Base-by-base conservation (phyloP, 108 stramenopile species). In the Cyclotella cryptica region DNA sequence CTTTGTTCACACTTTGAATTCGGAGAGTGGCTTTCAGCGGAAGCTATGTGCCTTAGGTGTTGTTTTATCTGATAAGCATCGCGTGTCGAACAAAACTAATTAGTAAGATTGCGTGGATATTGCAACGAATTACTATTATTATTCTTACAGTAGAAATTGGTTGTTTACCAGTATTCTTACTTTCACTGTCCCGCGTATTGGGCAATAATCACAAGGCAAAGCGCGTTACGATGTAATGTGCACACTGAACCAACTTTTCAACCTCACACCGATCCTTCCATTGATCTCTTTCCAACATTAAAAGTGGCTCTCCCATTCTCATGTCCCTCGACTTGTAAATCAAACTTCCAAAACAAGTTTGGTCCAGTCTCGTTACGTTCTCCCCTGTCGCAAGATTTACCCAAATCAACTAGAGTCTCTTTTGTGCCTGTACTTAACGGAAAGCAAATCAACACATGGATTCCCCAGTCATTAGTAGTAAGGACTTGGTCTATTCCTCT, bases 1-100 rank as follows among this genome's bases (percentile, higher is more conserved):
- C 27, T 87, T 75, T 62, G 86, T 87, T 26, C 86, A 87, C 52
- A 87, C 86, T 57, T 47, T 87, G 54, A 87, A 87, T 64, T 66
- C 84, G 15, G 40, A 39, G 9, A 84, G 83, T 77, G 86, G 86
- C 41, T 87, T 87, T 77, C 64, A 54, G 45, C 71, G 86, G 18
- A 87, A 87, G 63, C 66, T 87, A 43, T 27, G 60, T 29, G 83
- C 83, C 18, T 82, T 87, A 19, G 67, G 77, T 18, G 60, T 69
- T 18, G 60, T 77, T 42, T 27, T 77, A 26, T 59, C 76, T 26
- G 68, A 77, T 27, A 47, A 65, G 22, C 54, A 22, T 54, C 18
- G 10, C 11, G 18, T 21, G 11, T 22, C 18, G 0, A 55, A 10
- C 28, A 18, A 54, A 55, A 18, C 8, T 28, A 43, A 58, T 27